Evolutionary conservation across 495 filamentous ascomycete genomes (phyloP).

Genomic region (Penicillium turbatum): DNA sequence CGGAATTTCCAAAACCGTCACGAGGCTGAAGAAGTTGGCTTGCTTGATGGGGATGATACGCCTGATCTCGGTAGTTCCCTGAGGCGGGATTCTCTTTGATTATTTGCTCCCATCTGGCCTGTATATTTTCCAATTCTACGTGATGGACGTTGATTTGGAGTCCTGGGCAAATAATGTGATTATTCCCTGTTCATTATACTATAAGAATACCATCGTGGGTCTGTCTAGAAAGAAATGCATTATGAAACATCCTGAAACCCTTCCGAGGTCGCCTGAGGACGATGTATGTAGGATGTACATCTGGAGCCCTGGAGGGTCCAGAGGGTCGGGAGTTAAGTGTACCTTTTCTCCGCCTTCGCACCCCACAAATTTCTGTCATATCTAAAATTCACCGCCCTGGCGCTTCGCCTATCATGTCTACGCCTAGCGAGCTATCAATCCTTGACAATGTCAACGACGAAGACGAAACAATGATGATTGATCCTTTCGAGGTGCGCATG

Average conservation of each 20-base stretch:
- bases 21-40: constrained; percentile 47
- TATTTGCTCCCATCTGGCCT: constrained; percentile 12
- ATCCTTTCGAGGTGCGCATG: constrained; percentile 98
- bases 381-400: background rate
- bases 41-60: constrained; percentile 44
- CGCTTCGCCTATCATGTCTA: constrained; percentile 1
- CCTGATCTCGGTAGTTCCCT: constrained; percentile 37
- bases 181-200: too few species aligned
- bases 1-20: constrained; percentile 39
- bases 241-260: too few species aligned
- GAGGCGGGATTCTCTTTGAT: constrained; percentile 32
- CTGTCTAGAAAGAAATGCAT: too few species aligned
- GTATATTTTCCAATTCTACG: background rate
- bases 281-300: too few species aligned
- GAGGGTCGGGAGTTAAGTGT: too few species aligned
- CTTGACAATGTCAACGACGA: background rate
- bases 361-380: background rate
- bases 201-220: too few species aligned
- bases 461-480: constrained; percentile 57
- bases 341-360: background rate
- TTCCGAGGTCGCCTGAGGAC: too few species aligned
- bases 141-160: background rate
- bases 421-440: background rate
- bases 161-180: background rate
- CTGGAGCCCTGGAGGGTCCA: too few species aligned